Conservation (phyloP, 2,329 filamentous ascomycete genomes). For the Sporothrix globosa region DNA sequence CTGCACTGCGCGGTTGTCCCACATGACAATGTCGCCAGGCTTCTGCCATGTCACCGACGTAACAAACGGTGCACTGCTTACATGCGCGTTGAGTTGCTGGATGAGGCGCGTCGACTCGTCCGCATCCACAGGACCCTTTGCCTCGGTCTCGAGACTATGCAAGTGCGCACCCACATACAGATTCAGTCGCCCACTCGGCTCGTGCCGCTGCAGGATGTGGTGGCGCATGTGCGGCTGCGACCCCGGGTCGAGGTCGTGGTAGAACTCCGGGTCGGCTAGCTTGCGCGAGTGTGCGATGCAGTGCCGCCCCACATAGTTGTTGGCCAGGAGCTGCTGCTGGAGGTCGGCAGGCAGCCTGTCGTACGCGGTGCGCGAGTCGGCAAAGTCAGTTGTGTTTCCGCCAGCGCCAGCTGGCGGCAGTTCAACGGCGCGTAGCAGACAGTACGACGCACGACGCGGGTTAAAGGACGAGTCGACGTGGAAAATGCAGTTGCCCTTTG, state of each 20-base stretch:
- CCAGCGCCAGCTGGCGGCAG: slow-evolving; percentile 52
- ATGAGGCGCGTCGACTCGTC: slow-evolving; percentile 46
- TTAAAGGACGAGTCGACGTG: slow-evolving; percentile 62
- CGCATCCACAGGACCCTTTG: slow-evolving; percentile 32
- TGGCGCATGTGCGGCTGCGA: slow-evolving; percentile 50
- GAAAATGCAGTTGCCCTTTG: slow-evolving; percentile 55
- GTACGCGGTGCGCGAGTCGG: slow-evolving; percentile 57
- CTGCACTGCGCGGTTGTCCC: slow-evolving; percentile 63
- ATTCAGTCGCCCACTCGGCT: slow-evolving; percentile 55
- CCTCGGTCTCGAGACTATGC: slow-evolving; percentile 53
- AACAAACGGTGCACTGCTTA: slow-evolving; percentile 52
- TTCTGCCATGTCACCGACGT: slow-evolving; percentile 53
- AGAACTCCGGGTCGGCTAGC: slow-evolving; percentile 53
- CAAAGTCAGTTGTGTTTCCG: slow-evolving; percentile 58
- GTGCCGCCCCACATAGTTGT: slow-evolving; percentile 54
- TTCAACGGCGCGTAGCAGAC: slow-evolving; percentile 53
- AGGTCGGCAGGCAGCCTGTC: slow-evolving; percentile 49
- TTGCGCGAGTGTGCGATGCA: slow-evolving; percentile 58
- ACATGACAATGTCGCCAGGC: slow-evolving; percentile 57
- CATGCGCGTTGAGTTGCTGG: slow-evolving; percentile 51
- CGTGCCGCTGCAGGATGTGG: slow-evolving; percentile 55
- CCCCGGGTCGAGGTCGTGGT: slow-evolving; percentile 46
- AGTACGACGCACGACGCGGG: slow-evolving; percentile 56
- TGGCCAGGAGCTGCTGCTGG: slow-evolving; percentile 43
- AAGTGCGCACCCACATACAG: slow-evolving; percentile 58